Base-by-base conservation (phyloP, 768 basidiomycete genomes). In the Psilocybe cyanescens region DNA sequence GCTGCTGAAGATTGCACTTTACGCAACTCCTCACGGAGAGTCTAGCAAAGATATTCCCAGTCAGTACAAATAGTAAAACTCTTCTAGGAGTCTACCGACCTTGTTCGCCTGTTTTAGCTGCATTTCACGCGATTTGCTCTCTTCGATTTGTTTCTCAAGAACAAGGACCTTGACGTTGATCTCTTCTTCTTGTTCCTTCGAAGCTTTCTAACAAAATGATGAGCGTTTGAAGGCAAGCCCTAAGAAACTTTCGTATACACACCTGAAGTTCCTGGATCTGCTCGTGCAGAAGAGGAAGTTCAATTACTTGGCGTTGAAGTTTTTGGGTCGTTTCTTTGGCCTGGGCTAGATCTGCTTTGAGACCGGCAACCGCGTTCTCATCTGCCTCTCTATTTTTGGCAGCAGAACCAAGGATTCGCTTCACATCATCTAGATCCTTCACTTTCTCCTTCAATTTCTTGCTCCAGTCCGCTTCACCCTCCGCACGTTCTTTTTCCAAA, bases 1-100 rank as follows among this genome's bases (percentile, higher is more conserved):
- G 94, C 90, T 45, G 92, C 92, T 17, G 95, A 97, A 1, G 91
- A 92, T 74, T 99, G 97, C 1, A 99, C 89, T 73, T 99, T 99
- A 45, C 95, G 89, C 49, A 99, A 76, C 71, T 99, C 97, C 55
- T 99, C 97, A 8, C 96, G 89, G 16, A 99, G 79, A 0, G 87
- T 93, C 93, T 97, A 70, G 47, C 14, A 8, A 14, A 14, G 14
- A 41, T 56, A 41, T 50, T 33, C 8, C 14, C 58, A 3, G 65
- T 46, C 16, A 48, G 59, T 47, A 28, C 30, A 16, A 9, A 4
- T 7, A n/a, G 46, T 8, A 35, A 9, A 48, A 12, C 5, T 11
- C 45, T 57, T 41, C 48, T 59, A 51, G 51, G 35, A 24, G 58
- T 35, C 52, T n/a, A 51, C 75, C 57, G 66, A 90, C 95, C 83